Base-by-base conservation (phyloP, 2,329 filamentous ascomycete genomes). In the Neonectria ditissima region DNA sequence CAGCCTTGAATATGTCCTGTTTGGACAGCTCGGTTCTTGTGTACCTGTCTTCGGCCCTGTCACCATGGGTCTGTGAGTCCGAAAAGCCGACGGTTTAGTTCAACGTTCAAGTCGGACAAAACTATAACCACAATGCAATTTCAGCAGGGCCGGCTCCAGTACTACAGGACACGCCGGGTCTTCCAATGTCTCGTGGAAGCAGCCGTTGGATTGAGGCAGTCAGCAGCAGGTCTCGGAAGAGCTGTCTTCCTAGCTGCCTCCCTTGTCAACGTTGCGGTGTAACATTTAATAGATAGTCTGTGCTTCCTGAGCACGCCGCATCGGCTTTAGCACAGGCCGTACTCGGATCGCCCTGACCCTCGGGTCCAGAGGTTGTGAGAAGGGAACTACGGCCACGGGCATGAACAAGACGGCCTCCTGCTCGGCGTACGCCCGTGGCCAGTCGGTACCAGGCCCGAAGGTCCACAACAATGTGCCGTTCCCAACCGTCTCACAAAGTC, bases 371-470 rank as follows among this genome's bases (percentile, higher is more conserved):
- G 22, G 30, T 50, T 50, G 16, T 30, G 28, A 55, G 13, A 41
- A 41, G n/a, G 37, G 10, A 20, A 30, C n/a, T 22, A 45, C 66
- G 68, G 65, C 22, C 43, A 43, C 10, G 41, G 43, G 59, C 64
- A 71, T 63, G 26, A 43, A 26, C 39, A 58, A 63, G 50, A 32
- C 48, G 47, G 24, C 43, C 26, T 34, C 20, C 47, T 32, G 32
- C 20, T 41, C 13, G 45, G 20, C n/a, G 34, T 14, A n/a, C 44
- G 24, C 30, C 13, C 16, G 9, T 39, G 43, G 6, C 59, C 55
- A 62, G 41, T 69, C 55, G 54, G 62, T 50, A 51, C 41, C 53
- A 34, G 48, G 45, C 50, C 55, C 45, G 47, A 63, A 56, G 32
- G 28, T n/a, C 44, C 13, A 26, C 34, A 6, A 20, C 18, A 22